Evolutionary conservation across 805 yeast species (phyloP).

Genomic region (Wickerhamomyces tratensis): DNA sequence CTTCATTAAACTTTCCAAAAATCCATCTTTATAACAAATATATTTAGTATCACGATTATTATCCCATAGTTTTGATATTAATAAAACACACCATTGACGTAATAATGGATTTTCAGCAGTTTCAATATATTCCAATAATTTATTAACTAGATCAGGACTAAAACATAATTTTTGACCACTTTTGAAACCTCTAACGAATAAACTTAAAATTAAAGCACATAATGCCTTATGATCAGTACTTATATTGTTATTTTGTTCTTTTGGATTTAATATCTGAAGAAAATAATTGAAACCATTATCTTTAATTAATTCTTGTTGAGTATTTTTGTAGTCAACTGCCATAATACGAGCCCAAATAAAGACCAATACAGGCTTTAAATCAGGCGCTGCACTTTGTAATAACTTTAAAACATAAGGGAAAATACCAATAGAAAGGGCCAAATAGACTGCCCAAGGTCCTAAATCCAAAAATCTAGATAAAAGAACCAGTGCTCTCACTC

Average conservation of each 20-base stretch:
- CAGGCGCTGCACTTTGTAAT: constrained; percentile 91
- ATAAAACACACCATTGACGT: constrained; percentile 85
- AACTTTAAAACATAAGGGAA: constrained; percentile 90
- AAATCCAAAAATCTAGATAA: constrained; percentile 81
- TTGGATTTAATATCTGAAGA: constrained; percentile 60
- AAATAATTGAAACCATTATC: constrained; percentile 89
- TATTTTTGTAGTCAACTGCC: constrained; percentile 86
- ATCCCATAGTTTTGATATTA: constrained; percentile 69
- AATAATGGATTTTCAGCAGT: constrained; percentile 75
- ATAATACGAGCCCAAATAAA: constrained; percentile 97
- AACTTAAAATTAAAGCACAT: constrained; percentile 84
- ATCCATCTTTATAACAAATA: constrained; percentile 57
- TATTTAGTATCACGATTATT: constrained; percentile 67
- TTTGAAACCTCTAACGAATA: constrained; percentile 73
- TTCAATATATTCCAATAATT: constrained; percentile 55
- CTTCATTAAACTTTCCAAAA: constrained; percentile 42
- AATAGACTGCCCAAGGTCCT: constrained; percentile 96
- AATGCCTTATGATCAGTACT: constrained; percentile 79
- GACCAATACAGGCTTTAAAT: constrained; percentile 84
- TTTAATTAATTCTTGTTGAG: constrained; percentile 86
- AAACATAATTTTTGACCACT: constrained; percentile 76
- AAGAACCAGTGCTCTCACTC: constrained; percentile 78
- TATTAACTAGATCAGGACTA: constrained; percentile 60
- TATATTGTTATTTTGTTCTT: constrained; percentile 13
- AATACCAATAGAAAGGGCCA: constrained; percentile 88